phyloP scores from a whole-genome alignment of 345 rosid genomes.

The Punica granatum region DNA sequence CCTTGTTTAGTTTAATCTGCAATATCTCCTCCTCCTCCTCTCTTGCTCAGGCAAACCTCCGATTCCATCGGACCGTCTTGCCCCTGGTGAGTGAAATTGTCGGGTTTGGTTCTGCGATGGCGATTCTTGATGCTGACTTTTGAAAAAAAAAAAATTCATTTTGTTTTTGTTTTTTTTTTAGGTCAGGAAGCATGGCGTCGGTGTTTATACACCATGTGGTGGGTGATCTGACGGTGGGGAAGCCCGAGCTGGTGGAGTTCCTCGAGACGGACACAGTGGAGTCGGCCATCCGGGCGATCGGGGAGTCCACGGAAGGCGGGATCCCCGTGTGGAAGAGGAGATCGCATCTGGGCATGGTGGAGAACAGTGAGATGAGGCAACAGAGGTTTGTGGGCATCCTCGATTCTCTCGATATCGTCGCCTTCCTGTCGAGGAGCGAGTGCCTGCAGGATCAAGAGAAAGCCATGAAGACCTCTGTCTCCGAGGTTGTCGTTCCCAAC shows the following conservation, averaged over 20 bases:
- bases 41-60: background rate
- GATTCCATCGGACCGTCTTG: background rate
- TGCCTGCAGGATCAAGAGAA: conserved; percentile 73
- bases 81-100: background rate
- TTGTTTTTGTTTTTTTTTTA: background rate
- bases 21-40: background rate
- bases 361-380: conserved; percentile 63
- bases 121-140: background rate
- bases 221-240: conserved; percentile 98
- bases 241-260: conserved; percentile 89
- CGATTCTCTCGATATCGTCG: conserved; percentile 73
- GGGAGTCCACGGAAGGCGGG: conserved; percentile 87
- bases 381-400: conserved; percentile 86
- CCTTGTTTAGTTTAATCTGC: background rate
- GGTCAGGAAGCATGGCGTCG: conserved; percentile 50
- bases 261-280: conserved; percentile 79
- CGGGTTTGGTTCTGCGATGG: background rate
- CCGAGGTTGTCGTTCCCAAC: conserved; percentile 57
- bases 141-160: background rate
- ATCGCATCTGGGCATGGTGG: conserved; percentile 38
- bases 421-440: conserved; percentile 65
- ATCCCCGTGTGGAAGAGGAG: conserved; percentile 90
- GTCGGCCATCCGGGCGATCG: conserved; percentile 72
- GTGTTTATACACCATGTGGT: conserved; percentile 88
- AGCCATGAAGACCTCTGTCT: conserved; percentile 76